Evolutionary conservation across 148 eudicot genomes (phyloP), one percentile per base, ranked within the genome.

Genomic region (Chenopodium quinoa): DNA sequence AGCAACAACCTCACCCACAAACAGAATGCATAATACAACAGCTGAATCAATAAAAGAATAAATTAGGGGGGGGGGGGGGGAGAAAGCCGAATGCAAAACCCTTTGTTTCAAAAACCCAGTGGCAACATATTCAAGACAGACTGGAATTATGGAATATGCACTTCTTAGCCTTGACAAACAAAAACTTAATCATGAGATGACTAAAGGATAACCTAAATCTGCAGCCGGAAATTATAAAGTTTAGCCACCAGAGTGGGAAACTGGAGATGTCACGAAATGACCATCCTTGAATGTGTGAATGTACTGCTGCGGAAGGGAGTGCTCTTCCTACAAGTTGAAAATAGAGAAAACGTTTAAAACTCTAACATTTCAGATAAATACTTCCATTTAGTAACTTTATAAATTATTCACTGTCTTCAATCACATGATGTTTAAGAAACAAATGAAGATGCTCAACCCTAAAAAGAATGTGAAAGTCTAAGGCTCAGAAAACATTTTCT

Each of bases 161-260:
- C 82, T 78, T 79, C 73, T 48, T 47, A 75, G 87, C 82, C 84
- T 79, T 34, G 47, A 23, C 29, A 72, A 34, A 71, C n/a, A 63
- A 81, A 78, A 60, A 62, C 31, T 72, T n/a, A 62, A 37, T 44
- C 73, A 78, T 34, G 58, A 77, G 71, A 81, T 46, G 73, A 73
- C 54, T 81, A 22, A 52, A 74, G 75, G 71, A 73, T 65, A 85
- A 73, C 71, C 82, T 85, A 81, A 29, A 84, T 47, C 75, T 37
- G n/a, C n/a, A 50, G 52, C 9, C 14, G 79, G 27, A 65, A 23
- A 47, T 50, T 72, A 16, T 77, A 48, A 44, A 44, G 66, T 79
- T 92, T 87, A 96, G 67, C 85, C 98, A 75, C 97, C 99, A 66
- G 98, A 94, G 91, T 96, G 99, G 44, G 98, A 88, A 84, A 92